Percentiles rank a stretch among this genome's conserved stretches.
phyloP scores from a whole-genome alignment of 1,139 yeast species.

The Blastobotrys capitulatus region DNA sequence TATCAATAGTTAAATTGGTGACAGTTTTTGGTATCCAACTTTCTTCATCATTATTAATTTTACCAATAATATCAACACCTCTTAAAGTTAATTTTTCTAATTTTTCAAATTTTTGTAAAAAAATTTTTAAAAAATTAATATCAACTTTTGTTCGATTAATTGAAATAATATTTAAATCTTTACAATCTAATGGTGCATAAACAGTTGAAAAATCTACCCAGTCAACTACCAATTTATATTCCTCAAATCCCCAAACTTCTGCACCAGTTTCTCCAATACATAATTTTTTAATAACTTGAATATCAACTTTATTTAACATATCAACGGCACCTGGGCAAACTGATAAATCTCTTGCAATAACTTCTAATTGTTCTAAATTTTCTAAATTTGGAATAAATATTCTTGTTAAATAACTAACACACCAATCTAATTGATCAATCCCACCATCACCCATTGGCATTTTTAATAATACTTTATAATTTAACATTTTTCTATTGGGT shows the following conservation, averaged over 20 bases:
- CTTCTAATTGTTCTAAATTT: background rate
- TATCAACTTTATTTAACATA: background rate
- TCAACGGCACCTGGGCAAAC: conserved; percentile 1
- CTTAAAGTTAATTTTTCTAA: background rate
- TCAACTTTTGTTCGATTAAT: background rate
- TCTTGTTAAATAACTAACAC: background rate
- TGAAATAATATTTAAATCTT: background rate
- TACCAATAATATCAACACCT: background rate
- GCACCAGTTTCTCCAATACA: background rate
- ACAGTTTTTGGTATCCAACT: background rate
- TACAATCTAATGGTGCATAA: background rate
- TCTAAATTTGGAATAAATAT: background rate
- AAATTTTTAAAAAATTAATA: background rate
- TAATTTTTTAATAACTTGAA: background rate
- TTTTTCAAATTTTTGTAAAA: background rate
- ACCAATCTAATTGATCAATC: background rate
- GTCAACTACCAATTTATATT: background rate
- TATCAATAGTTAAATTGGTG: background rate
- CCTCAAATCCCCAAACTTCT: background rate
- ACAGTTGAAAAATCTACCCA: background rate
- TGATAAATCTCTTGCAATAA: background rate
- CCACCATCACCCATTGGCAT: background rate
- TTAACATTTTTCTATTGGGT: background rate
- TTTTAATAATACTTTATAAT: background rate
- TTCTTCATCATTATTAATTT: background rate